These are phyloP conservation scores for Choanephora cucurbitarum DNA, from an alignment of 371 early-diverging fungal genomes.

Conservation along the genomic window DNA sequence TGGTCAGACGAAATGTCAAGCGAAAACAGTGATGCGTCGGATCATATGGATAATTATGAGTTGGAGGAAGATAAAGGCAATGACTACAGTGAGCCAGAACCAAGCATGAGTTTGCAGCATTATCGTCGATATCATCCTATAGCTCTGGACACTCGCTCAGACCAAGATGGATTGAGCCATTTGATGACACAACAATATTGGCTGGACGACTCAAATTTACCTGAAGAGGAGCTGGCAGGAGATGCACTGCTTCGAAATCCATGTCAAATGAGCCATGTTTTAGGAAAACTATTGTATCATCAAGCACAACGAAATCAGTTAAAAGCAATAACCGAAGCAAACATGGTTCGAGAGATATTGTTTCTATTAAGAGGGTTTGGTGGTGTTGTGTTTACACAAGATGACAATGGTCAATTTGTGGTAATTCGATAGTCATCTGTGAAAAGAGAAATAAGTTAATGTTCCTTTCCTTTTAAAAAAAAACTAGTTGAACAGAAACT, in stretches of 20 bases:
- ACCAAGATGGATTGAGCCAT: constrained; percentile 15
- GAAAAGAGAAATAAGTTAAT: not conserved
- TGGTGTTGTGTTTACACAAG: constrained; percentile 27
- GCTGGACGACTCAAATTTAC: constrained; percentile 11
- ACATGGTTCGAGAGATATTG: constrained; percentile 33
- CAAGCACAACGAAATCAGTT: not conserved
- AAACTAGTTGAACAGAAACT: constrained; percentile 14
- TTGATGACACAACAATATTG: constrained; percentile 26
- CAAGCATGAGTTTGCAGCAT: not conserved
- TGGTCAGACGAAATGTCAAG: constrained; percentile 14
- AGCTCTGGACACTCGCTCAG: constrained; percentile 20
- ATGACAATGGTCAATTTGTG: constrained; percentile 10
- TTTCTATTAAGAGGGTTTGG: constrained; percentile 33
- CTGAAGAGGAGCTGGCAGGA: not conserved
- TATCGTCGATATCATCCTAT: constrained; percentile 3
- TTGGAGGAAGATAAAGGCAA: constrained; percentile 15
- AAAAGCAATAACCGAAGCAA: constrained; percentile 28
- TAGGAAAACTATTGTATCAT: constrained; percentile 1
- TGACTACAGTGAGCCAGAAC: constrained; percentile 1
- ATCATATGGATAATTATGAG: constrained; percentile 18
- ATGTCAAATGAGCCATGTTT: constrained; percentile 10
- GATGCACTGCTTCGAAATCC: constrained; percentile 16
- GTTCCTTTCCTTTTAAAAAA: not conserved
- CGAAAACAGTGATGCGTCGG: constrained; percentile 16
- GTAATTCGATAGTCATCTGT: constrained; percentile 3